phyloP scores from a whole-genome alignment of 352 stramenopile genomes.

The Globisporangium spiculum region DNA sequence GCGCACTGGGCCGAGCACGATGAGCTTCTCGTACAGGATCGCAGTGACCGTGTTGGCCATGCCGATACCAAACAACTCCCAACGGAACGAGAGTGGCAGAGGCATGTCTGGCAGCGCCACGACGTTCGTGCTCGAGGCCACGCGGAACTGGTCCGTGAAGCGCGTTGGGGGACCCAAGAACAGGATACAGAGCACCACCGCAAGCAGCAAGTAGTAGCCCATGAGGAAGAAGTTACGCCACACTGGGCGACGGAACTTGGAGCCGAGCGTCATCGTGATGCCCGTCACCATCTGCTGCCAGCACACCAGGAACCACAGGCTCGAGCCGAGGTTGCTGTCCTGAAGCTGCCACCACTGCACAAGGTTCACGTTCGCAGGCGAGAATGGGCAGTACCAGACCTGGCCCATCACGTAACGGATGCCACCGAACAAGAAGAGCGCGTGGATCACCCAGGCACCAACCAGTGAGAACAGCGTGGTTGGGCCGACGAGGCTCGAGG shows the following conservation, averaged over 20 bases:
- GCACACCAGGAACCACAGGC: slow-evolving; percentile 60
- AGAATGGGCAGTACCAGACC: slow-evolving; percentile 72
- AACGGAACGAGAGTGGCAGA: slow-evolving; percentile 54
- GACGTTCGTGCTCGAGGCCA: slow-evolving; percentile 75
- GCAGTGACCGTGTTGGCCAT: slow-evolving; percentile 52
- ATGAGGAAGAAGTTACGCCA: slow-evolving; percentile 69
- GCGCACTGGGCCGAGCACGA: slow-evolving; percentile 66
- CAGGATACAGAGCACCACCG: slow-evolving; percentile 50
- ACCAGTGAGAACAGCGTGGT: slow-evolving; percentile 65
- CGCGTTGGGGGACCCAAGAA: slow-evolving; percentile 56
- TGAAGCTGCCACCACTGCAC: slow-evolving; percentile 73
- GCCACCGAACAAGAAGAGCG: slow-evolving; percentile 62
- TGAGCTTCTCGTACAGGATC: slow-evolving; percentile 59
- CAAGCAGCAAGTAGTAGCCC: slow-evolving; percentile 54
- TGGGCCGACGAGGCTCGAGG: slow-evolving; percentile 76
- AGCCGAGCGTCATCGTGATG: slow-evolving; percentile 57
- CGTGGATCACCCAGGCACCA: slow-evolving; percentile 64
- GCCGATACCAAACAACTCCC: slow-evolving; percentile 57
- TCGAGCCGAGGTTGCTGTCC: slow-evolving; percentile 62
- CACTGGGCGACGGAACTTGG: slow-evolving; percentile 58
- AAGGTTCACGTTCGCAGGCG: slow-evolving; percentile 58
- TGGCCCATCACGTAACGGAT: slow-evolving; percentile 60
- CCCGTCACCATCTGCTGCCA: slow-evolving; percentile 71
- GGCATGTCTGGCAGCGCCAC: slow-evolving; percentile 67
- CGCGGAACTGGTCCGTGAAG: slow-evolving; percentile 66